Evolutionary conservation across 2,329 filamentous ascomycete genomes (phyloP), one percentile per base, ranked within the genome.

Genomic region (Diplodia seriata): DNA sequence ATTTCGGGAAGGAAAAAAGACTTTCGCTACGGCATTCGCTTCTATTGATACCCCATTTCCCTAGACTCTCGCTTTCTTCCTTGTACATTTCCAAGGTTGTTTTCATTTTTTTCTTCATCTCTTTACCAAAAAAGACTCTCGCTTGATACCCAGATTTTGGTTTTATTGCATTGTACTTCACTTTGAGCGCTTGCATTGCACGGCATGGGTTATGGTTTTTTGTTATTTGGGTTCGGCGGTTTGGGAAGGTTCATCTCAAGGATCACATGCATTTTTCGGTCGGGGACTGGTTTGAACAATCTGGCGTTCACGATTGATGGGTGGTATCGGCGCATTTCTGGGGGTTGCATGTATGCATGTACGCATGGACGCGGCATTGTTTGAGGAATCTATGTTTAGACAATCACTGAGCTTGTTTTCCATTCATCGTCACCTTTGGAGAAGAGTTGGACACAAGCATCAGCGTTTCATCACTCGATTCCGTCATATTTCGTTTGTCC

Each of bases 311-410:
- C n/a, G 43, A 51, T 18, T 38, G 29, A 51, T 33, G 38, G 38
- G 18, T n/a, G 3, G 40, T n/a, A 38, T 11, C 43, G 59, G 59
- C 59, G 59, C 5, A 26, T 26, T 26, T 33, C 33, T 51, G 47
- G 18, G 15, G 50, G 38, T 51, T 63, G 59, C 59, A 63, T 63
- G 47, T 36, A 51, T 51, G 47, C 47, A 62, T 31, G 43, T n/a
- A 36, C 23, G 55, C 55, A 59, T 59, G 55, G n/a, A 51, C 31
- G 59, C 59, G 59, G 43, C 20, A 38, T 38, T 9, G 23, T 38
- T 63, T 63, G 59, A 33, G 18, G 57, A 63, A 51, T 51, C 59
- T 63, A 63, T 51, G 43, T 63, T 63, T 63, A 63, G 59, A 63
- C 31, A 51, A n/a, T 63, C 8, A 40, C 47, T 29, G 31, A 20